These are phyloP conservation scores for Suhomyces xylopsoci DNA, from an alignment of 805 yeast species.

Conservation along the genomic window DNA sequence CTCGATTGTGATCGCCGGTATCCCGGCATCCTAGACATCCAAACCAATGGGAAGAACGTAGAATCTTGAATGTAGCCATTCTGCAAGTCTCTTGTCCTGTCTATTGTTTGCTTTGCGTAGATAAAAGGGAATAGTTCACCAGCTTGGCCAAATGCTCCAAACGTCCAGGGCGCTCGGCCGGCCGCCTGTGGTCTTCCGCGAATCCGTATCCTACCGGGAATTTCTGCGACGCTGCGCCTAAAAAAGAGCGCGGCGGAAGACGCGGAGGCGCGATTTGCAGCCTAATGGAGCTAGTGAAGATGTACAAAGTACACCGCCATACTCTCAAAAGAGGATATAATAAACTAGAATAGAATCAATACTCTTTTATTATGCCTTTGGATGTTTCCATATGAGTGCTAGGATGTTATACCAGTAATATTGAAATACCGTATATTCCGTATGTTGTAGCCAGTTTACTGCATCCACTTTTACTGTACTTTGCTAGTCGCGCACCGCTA, in stretches of 20 bases:
- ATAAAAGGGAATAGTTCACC: not conserved
- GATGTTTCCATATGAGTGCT: no score
- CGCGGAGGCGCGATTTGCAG: not conserved
- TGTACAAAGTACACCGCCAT: no score
- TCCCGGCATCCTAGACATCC: not conserved
- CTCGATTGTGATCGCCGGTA: not conserved
- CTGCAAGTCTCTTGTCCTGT: not conserved
- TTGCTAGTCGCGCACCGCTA: no score
- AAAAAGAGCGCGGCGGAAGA: not conserved
- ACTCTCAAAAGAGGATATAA: no score
- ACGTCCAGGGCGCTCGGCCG: not conserved
- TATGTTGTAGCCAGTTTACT: no score
- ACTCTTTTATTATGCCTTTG: no score
- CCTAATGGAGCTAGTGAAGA: not conserved
- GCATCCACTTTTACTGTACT: no score
- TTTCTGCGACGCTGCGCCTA: not conserved
- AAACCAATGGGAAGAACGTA: not conserved
- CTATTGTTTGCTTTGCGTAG: not conserved
- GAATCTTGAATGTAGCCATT: not conserved
- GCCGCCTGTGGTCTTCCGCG: not conserved
- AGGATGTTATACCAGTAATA: no score
- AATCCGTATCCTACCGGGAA: not conserved
- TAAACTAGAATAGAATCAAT: no score
- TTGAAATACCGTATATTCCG: no score
- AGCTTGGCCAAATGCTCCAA: not conserved